These are phyloP conservation scores for Bremia lactucae DNA, from an alignment of 352 stramenopile species.

Conservation along the genomic window DNA sequence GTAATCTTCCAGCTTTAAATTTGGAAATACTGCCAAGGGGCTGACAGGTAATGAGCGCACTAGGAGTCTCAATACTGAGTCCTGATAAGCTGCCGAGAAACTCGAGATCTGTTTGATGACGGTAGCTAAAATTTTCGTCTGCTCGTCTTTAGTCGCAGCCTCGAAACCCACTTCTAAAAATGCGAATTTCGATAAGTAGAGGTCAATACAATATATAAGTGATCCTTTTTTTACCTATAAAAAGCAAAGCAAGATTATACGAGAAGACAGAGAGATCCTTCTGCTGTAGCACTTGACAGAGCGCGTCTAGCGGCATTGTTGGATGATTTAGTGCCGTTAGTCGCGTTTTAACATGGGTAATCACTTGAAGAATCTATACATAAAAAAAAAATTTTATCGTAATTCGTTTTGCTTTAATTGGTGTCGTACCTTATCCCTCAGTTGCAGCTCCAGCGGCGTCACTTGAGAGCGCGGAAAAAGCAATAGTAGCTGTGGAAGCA, in stretches of 20 bases:
- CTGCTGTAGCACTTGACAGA: slow-evolving; percentile 32
- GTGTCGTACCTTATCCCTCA: slow-evolving; percentile 54
- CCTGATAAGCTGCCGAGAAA: slow-evolving; percentile 34
- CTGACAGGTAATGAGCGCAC: slow-evolving; percentile 36
- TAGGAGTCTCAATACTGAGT: slow-evolving; percentile 55
- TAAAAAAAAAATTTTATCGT: neutral
- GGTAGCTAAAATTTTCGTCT: slow-evolving; percentile 24
- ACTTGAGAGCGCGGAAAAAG: slow-evolving; percentile 40
- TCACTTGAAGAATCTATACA: slow-evolving; percentile 53
- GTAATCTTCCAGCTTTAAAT: neutral
- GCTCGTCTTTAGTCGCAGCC: slow-evolving; percentile 30
- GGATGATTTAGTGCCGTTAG: slow-evolving; percentile 41
- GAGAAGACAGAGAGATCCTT: slow-evolving; percentile 39
- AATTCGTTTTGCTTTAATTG: neutral
- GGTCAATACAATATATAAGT: neutral
- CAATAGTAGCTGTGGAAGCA: slow-evolving; percentile 55
- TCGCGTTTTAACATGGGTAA: slow-evolving; percentile 64
- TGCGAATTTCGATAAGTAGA: neutral
- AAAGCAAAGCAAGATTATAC: slow-evolving; percentile 61
- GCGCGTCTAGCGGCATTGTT: slow-evolving; percentile 34
- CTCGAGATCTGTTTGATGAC: slow-evolving; percentile 23
- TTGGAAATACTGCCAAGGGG: slow-evolving; percentile 12
- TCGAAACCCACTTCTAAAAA: slow-evolving; percentile 55
- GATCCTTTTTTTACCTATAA: slow-evolving; percentile 37
- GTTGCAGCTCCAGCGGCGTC: slow-evolving; percentile 28